These are phyloP conservation scores for Saccharomyces uvarum DNA, from an alignment of 1,139 yeast genomes.

Conservation along the genomic window DNA sequence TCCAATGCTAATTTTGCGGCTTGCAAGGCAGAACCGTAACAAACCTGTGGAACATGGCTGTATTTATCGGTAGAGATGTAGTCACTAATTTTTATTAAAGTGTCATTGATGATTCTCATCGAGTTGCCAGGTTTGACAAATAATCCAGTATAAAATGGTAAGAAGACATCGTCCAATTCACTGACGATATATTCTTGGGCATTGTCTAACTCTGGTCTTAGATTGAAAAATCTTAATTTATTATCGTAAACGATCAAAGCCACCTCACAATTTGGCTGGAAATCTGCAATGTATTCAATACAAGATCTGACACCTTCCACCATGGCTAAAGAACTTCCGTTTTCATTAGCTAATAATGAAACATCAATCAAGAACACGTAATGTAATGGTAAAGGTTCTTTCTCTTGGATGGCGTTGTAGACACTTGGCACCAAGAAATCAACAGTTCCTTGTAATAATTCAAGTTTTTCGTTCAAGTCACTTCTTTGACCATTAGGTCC, in stretches of 20 bases:
- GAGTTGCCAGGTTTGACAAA: conserved; percentile 74
- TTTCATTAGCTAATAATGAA: conserved; percentile 52
- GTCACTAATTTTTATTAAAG: conserved; percentile 55
- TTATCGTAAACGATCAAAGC: conserved; percentile 76
- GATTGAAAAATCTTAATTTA: conserved; percentile 64
- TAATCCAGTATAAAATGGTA: conserved; percentile 72
- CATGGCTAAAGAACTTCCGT: conserved; percentile 49
- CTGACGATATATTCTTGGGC: conserved; percentile 61
- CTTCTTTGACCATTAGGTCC: conserved; percentile 53
- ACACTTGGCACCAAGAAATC: conserved; percentile 73
- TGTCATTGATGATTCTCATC: conserved; percentile 54
- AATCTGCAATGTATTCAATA: conserved; percentile 29
- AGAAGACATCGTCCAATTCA: conserved; percentile 72
- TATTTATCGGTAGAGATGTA: conserved; percentile 37
- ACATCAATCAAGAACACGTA: conserved; percentile 77
- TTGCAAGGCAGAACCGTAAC: conserved; percentile 72
- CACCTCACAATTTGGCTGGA: conserved; percentile 41
- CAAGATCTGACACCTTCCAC: conserved; percentile 64
- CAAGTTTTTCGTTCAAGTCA: conserved; percentile 64
- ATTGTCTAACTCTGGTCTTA: conserved; percentile 47
- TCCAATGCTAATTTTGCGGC: conserved; percentile 62
- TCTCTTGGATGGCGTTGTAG: conserved; percentile 48
- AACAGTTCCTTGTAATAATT: conserved; percentile 73
- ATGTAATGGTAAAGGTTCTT: conserved; percentile 45
- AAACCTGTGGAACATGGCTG: conserved; percentile 55